A percentile compares a stretch with the other conserved stretches of the same genome.
These are phyloP conservation scores for Sporobolus alterniflorus DNA, from an alignment of 202 grass and related monocot species.

Conservation along the genomic window DNA sequence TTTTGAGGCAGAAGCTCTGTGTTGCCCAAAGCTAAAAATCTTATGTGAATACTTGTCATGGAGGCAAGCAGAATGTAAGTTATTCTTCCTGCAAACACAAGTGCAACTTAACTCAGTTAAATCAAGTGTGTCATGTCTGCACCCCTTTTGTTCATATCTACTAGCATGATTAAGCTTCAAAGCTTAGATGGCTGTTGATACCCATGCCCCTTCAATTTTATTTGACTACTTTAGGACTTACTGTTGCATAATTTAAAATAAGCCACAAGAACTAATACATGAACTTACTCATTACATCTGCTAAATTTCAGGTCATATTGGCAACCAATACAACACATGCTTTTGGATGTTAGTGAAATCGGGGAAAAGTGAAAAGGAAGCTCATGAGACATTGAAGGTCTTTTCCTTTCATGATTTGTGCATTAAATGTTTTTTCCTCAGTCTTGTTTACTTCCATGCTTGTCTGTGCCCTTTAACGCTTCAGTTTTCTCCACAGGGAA, in stretches of 20 bases:
- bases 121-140: neutral
- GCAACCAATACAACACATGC: conserved; percentile 91
- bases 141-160: neutral
- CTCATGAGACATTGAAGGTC: conserved; percentile 81
- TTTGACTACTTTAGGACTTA: conserved; percentile 6
- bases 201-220: neutral
- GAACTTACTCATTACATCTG: neutral
- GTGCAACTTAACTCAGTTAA: neutral
- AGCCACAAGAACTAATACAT: neutral
- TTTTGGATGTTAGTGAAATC: conserved; percentile 96
- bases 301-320: conserved; percentile 68
- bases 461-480: neutral
- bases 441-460: conserved; percentile 27
- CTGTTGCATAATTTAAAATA: neutral
- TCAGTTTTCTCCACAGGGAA: conserved; percentile 53
- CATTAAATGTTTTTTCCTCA: neutral
- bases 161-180: neutral
- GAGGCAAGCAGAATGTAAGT: conserved; percentile 88
- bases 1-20: conserved; percentile 78
- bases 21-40: conserved; percentile 67
- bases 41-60: conserved; percentile 81
- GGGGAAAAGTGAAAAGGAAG: conserved; percentile 77
- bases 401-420: conserved; percentile 29
- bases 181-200: conserved; percentile 9
- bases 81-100: conserved; percentile 3